Conservation (phyloP, 352 stramenopile species). For the Globisporangium nodosum region DNA sequence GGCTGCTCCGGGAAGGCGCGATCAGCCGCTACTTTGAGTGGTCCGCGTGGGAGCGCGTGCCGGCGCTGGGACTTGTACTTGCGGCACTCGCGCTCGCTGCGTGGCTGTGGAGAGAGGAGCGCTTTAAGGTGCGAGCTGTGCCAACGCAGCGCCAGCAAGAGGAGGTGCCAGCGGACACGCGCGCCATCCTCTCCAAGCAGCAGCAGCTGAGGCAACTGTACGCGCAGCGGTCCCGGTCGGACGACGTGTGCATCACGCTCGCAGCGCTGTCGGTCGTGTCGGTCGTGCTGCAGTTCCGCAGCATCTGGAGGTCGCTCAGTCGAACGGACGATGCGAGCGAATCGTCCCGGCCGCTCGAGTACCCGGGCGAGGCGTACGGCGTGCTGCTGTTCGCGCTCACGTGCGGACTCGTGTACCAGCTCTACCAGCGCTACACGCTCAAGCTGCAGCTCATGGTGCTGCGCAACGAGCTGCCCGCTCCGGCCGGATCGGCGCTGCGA, state of each 20-base stretch:
- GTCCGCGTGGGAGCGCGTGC: constrained; percentile 38
- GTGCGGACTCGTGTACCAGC: constrained; percentile 27
- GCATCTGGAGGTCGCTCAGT: constrained; percentile 36
- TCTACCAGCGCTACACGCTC: constrained; percentile 40
- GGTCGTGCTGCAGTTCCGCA: constrained; percentile 50
- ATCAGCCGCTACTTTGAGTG: constrained; percentile 43
- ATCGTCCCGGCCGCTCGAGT: constrained; percentile 18
- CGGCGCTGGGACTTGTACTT: constrained; percentile 23
- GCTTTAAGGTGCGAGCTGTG: constrained; percentile 26
- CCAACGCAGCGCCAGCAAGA: constrained; percentile 5
- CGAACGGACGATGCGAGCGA: constrained; percentile 4
- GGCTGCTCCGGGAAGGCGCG: constrained; percentile 31
- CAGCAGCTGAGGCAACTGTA: constrained; percentile 24
- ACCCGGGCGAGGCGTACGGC: constrained; percentile 47
- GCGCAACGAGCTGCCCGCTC: constrained; percentile 34
- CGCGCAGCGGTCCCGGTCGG: constrained; percentile 22
- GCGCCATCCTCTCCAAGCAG: constrained; percentile 16
- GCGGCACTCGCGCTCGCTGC: constrained; percentile 15
- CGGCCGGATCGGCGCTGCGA: constrained; percentile 5
- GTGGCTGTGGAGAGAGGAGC: constrained; percentile 36
- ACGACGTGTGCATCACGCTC: constrained; percentile 31
- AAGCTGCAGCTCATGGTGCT: constrained; percentile 53
- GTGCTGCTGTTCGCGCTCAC: constrained; percentile 42
- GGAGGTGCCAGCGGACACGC: neutral
- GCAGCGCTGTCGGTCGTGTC: constrained; percentile 28